phyloP scores from a whole-genome alignment of 164 flowering plant species.

The Liquidambar formosana region DNA sequence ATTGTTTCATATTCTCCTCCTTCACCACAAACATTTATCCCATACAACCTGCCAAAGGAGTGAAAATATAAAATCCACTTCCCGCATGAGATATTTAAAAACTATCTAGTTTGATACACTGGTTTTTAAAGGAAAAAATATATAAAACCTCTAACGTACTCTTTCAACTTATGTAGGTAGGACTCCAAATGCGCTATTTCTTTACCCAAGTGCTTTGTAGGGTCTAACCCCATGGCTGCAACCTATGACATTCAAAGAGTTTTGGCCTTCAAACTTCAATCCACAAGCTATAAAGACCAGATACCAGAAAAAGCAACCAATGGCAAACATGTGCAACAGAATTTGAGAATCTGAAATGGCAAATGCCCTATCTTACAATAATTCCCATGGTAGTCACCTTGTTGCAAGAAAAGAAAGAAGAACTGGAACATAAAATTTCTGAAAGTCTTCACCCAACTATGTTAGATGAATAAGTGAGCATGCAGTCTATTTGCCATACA shows the following conservation, averaged over 20 bases:
- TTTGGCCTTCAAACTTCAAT: background rate
- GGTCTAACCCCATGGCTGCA: conserved; percentile 90
- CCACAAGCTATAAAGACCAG: background rate
- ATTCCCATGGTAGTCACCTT: background rate
- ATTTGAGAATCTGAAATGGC: background rate
- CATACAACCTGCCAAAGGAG: conserved; percentile 63
- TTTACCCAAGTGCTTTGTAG: conserved; percentile 86
- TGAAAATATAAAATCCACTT: background rate
- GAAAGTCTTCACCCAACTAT: background rate
- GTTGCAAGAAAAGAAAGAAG: background rate
- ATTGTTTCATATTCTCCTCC: conserved; percentile 98
- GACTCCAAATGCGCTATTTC: conserved; percentile 57
- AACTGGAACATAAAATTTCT: background rate
- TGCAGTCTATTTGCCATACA: background rate
- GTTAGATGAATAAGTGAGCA: background rate
- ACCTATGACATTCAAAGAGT: conserved; percentile 45
- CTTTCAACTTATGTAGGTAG: conserved; percentile 70
- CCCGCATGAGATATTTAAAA: background rate
- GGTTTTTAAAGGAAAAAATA: background rate
- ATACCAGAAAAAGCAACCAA: background rate
- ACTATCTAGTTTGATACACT: background rate
- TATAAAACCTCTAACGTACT: conserved; percentile 50
- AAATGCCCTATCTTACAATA: background rate
- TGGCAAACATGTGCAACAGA: background rate
- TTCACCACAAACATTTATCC: conserved; percentile 96